These are phyloP conservation scores for Rosa hybrid DNA, from an alignment of 331 rosid species.

Conservation along the genomic window DNA sequence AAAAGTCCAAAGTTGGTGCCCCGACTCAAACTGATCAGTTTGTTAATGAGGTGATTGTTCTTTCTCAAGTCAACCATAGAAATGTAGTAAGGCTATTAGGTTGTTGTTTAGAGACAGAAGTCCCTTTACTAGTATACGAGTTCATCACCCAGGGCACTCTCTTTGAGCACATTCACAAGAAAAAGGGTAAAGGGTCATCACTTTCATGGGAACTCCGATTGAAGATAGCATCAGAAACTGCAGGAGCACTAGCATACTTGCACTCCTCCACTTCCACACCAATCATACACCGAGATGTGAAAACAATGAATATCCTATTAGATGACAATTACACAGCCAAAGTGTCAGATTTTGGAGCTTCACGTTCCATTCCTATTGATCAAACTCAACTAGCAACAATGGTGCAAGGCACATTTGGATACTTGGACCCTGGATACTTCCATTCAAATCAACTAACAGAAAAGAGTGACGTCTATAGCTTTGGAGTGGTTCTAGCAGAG, in stretches of 20 bases:
- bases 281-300: neutral
- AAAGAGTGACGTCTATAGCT: neutral
- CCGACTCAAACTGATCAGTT: neutral
- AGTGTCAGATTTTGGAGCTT: constrained; percentile 1
- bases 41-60: neutral
- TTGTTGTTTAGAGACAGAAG: neutral
- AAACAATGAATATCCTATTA: neutral
- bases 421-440: neutral
- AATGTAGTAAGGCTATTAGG: neutral
- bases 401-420: neutral
- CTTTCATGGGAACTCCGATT: neutral
- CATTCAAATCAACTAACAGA: neutral
- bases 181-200: neutral
- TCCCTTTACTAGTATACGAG: neutral
- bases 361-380: neutral
- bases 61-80: neutral
- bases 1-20: neutral
- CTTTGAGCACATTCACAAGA: neutral
- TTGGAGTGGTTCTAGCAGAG: neutral
- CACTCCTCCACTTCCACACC: neutral
- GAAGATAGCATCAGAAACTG: neutral
- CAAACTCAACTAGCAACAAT: neutral
- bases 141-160: neutral
- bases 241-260: neutral
- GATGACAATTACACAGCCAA: neutral